Evolutionary conservation across 1,284 basidiomycete species (phyloP).

Genomic region (Omphalotus olearius): DNA sequence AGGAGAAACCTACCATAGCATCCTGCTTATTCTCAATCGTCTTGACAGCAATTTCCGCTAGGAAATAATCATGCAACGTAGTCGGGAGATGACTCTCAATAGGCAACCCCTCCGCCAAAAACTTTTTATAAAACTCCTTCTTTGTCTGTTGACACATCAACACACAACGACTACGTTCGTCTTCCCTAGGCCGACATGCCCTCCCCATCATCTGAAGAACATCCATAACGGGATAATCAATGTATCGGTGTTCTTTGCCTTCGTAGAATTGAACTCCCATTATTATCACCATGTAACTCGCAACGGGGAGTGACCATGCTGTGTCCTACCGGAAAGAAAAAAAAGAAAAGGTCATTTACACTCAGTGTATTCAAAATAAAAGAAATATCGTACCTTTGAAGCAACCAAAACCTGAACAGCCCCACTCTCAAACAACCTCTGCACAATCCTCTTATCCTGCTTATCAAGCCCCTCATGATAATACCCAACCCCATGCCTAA

Average conservation of each 20-base stretch:
- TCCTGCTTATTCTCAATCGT: conserved; percentile 99
- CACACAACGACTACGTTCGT: conserved; percentile 87
- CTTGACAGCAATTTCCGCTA: conserved; percentile 97
- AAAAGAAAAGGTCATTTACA: neutral
- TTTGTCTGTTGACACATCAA: conserved; percentile 96
- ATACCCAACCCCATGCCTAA: conserved; percentile 91
- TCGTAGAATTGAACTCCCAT: conserved; percentile 98
- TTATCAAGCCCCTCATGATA: conserved; percentile 93
- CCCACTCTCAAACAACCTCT: conserved; percentile 90
- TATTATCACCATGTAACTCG: conserved; percentile 96
- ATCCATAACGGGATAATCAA: conserved; percentile 97
- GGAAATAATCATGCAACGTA: conserved; percentile 93
- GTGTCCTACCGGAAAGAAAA: conserved; percentile 68
- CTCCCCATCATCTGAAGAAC: conserved; percentile 99
- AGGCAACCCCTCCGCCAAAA: conserved; percentile 94
- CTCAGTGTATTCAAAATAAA: neutral
- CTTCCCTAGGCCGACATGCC: conserved; percentile 85
- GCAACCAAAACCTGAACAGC: conserved; percentile 95
- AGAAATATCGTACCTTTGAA: conserved; percentile 68
- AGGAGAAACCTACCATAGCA: conserved; percentile 65
- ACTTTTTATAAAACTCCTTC: conserved; percentile 99
- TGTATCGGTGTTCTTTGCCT: conserved; percentile 94
- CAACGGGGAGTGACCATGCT: conserved; percentile 92
- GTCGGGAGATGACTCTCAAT: conserved; percentile 93
- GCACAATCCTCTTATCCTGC: conserved; percentile 91